Conservation (phyloP, 805 yeast species). For the Zygotorulaspora chibaensis region DNA sequence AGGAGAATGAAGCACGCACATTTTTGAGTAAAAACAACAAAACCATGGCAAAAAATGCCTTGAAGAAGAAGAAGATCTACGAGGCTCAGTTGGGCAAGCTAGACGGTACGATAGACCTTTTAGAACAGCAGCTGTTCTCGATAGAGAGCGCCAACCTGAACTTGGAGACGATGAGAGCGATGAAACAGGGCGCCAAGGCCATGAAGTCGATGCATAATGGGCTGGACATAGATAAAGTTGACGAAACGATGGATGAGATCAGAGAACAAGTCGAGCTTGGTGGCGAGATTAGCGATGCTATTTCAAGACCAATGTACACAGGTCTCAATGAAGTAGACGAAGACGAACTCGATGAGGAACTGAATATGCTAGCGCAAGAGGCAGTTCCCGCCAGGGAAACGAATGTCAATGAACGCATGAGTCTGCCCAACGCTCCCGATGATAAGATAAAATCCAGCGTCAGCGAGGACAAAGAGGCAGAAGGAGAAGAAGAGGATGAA, state of each 20-base stretch:
- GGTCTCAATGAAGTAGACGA: constrained; percentile 64
- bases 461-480: constrained; percentile 34
- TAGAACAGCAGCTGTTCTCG: constrained; percentile 85
- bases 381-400: constrained; percentile 51
- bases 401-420: constrained; percentile 21
- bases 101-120: constrained; percentile 81
- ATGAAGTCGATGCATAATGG: constrained; percentile 96
- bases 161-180: constrained; percentile 96
- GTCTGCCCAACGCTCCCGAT: constrained; percentile 46
- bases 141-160: constrained; percentile 95
- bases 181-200: constrained; percentile 96
- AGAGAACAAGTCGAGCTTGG: constrained; percentile 94
- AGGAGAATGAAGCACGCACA: constrained; percentile 74
- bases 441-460: constrained; percentile 27
- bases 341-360: constrained; percentile 92
- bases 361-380: constrained; percentile 83
- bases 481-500: constrained; percentile 60
- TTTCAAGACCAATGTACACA: constrained; percentile 84
- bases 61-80: constrained; percentile 79
- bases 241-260: constrained; percentile 95
- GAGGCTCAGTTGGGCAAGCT: constrained; percentile 76
- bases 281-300: constrained; percentile 94
- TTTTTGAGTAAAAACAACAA: constrained; percentile 63
- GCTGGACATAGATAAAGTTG: constrained; percentile 93
- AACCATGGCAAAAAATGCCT: constrained; percentile 72